A percentile compares a stretch with the other conserved stretches of the same genome.
Evolutionary conservation across 768 basidiomycete species (phyloP).

Genomic region (Mycena galopus): DNA sequence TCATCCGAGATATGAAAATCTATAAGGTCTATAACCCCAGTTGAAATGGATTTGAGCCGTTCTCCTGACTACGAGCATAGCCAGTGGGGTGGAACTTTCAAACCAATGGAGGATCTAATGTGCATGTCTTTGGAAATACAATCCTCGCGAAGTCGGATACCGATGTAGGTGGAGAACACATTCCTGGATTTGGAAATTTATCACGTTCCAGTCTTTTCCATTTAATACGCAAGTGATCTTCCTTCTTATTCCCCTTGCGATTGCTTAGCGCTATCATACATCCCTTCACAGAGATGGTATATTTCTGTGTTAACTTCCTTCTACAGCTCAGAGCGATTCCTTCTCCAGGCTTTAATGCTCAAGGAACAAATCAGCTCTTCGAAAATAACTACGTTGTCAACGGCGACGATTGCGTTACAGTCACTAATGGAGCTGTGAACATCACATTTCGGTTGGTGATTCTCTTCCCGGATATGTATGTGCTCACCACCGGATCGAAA

Average conservation of each 20-base stretch:
- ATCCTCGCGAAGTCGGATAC: conserved; percentile 51
- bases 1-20: conserved; percentile 52
- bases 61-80: conserved; percentile 30
- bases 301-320: conserved; percentile 19
- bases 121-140: conserved; percentile 51
- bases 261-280: conserved; percentile 12
- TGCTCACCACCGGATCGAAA: conserved; percentile 26
- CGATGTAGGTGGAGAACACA: conserved; percentile 20
- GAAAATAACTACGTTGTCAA: conserved; percentile 54
- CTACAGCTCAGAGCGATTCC: conserved; percentile 38
- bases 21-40: conserved; percentile 34
- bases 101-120: conserved; percentile 46
- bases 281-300: conserved; percentile 25
- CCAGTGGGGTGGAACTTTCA: conserved; percentile 55
- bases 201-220: conserved; percentile 40
- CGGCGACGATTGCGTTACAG: conserved; percentile 56
- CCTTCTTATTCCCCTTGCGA: conserved; percentile 14
- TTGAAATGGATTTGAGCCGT: conserved; percentile 14
- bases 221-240: conserved; percentile 33
- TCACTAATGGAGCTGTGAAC: conserved; percentile 51
- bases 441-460: conserved; percentile 38
- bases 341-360: conserved; percentile 22
- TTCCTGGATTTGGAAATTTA: conserved; percentile 21
- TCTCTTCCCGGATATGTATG: conserved; percentile 15
- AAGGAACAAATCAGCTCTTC: conserved; percentile 49